These are phyloP conservation scores for Pleurotus salmoneostramineus DNA, from an alignment of 768 basidiomycete species.

Conservation along the genomic window DNA sequence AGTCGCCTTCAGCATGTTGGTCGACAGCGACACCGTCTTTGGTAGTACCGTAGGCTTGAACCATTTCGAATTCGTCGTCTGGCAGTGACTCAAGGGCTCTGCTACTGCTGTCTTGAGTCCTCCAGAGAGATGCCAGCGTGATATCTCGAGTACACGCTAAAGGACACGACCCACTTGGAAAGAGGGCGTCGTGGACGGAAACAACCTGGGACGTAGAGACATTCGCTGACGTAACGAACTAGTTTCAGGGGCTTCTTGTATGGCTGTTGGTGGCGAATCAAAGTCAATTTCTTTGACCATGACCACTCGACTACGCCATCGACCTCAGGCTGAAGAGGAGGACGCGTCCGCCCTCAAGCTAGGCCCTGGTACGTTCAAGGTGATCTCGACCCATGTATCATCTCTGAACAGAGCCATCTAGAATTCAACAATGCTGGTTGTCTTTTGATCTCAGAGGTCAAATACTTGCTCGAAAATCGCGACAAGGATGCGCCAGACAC, in stretches of 20 bases:
- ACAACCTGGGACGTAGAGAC: too few species aligned
- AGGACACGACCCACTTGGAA: neutral
- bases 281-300: slow-evolving; percentile 19
- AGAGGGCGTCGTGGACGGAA: neutral
- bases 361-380: slow-evolving; percentile 72
- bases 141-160: neutral
- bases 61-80: slow-evolving; percentile 51
- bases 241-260: too few species aligned
- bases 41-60: slow-evolving; percentile 64
- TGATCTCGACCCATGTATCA: too few species aligned
- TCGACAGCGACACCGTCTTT: slow-evolving; percentile 22
- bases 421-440: slow-evolving; percentile 93
- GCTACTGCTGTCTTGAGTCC: neutral
- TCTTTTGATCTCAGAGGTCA: slow-evolving; percentile 88
- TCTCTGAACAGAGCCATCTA: slow-evolving; percentile 21
- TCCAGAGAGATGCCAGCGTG: neutral
- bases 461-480: slow-evolving; percentile 82
- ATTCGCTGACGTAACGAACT: too few species aligned
- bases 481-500: slow-evolving; percentile 88
- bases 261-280: too few species aligned
- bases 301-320: slow-evolving; percentile 64
- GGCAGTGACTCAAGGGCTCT: neutral
- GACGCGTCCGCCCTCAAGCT: slow-evolving; percentile 84
- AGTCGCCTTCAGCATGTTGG: slow-evolving; percentile 14
- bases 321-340: slow-evolving; percentile 75